These are phyloP conservation scores for Beta vulgaris DNA, from an alignment of 148 eudicot species.

Conservation along the genomic window DNA sequence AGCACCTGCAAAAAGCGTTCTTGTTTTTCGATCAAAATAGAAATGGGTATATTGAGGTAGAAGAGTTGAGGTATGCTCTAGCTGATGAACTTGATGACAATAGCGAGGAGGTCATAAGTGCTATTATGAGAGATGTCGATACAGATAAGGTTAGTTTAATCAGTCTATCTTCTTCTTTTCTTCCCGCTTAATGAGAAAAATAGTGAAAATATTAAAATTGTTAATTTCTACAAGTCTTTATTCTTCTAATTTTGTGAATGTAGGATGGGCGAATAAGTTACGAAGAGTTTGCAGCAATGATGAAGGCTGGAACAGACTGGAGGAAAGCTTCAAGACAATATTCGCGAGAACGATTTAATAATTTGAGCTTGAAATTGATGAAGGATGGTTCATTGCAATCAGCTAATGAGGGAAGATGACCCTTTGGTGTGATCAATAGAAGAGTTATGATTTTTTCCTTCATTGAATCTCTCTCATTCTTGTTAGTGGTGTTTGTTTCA, in stretches of 20 bases:
- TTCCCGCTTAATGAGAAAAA: not conserved
- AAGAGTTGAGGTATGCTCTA: conserved; percentile 63
- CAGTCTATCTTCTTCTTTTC: not conserved
- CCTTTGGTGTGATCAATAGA: not conserved
- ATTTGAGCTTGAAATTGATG: conserved; percentile 58
- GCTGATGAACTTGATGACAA: conserved; percentile 56
- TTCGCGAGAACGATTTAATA: conserved; percentile 69
- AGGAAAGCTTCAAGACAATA: conserved; percentile 83
- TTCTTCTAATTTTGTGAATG: not conserved
- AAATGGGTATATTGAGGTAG: conserved; percentile 71
- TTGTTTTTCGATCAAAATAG: conserved; percentile 61
- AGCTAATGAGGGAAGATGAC: conserved; percentile 30
- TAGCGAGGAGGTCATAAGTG: conserved; percentile 67
- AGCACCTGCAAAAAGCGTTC: conserved; percentile 69
- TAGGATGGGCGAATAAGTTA: conserved; percentile 84
- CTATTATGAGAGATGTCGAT: conserved; percentile 81
- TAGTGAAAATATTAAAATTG: not conserved
- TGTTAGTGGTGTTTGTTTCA: conserved; percentile 15
- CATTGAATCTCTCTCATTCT: not conserved
- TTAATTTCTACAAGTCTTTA: not conserved
- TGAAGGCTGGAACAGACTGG: conserved; percentile 89
- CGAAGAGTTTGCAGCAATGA: conserved; percentile 75
- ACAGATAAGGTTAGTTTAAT: conserved; percentile 78
- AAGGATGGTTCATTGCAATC: conserved; percentile 58
- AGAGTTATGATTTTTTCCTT: not conserved